phyloP scores from a whole-genome alignment of 2,329 filamentous ascomycete species.

The Diaporthe batatas region DNA sequence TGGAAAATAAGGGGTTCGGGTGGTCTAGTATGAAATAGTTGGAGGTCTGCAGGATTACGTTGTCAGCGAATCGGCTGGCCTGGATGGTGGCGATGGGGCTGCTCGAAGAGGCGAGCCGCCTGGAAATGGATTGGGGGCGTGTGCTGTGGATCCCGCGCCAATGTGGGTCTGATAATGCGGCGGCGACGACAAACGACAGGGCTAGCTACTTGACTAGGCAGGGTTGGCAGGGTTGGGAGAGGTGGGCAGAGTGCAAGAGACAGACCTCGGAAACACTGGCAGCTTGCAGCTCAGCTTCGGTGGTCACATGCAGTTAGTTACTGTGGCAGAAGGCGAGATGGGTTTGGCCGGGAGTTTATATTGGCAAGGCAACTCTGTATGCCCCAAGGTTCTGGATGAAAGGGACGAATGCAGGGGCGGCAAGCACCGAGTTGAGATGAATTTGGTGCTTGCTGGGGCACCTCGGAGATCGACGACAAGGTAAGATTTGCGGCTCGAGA shows the following conservation, averaged over 20 bases:
- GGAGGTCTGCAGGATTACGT: slow-evolving; percentile 32
- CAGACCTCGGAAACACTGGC: not conserved
- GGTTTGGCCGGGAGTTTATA: slow-evolving; percentile 17
- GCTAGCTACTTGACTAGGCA: not conserved
- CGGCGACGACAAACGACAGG: slow-evolving; percentile 38
- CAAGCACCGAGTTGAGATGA: slow-evolving; percentile 33
- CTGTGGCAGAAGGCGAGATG: not conserved
- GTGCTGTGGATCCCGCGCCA: slow-evolving; percentile 38
- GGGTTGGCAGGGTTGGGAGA: not conserved
- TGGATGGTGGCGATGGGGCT: slow-evolving; percentile 37
- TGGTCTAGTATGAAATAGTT: slow-evolving; percentile 40
- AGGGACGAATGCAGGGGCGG: slow-evolving; percentile 28
- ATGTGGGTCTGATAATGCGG: slow-evolving; percentile 37
- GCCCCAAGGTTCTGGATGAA: slow-evolving; percentile 10
- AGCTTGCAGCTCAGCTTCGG: slow-evolving; percentile 7
- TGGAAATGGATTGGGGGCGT: slow-evolving; percentile 29
- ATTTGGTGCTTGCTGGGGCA: slow-evolving; percentile 10
- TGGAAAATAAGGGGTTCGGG: slow-evolving; percentile 39
- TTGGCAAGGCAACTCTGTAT: not conserved
- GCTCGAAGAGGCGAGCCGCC: slow-evolving; percentile 37
- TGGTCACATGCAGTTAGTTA: slow-evolving; percentile 4
- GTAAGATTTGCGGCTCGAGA: slow-evolving; percentile 25
- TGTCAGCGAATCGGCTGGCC: slow-evolving; percentile 40
- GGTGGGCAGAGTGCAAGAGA: slow-evolving; percentile 8
- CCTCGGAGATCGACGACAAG: slow-evolving; percentile 17